A percentile compares a stretch with the other conserved stretches of the same genome.
These are phyloP conservation scores for Penicillium coprophilum DNA, from an alignment of 495 filamentous ascomycete species.

Conservation along the genomic window DNA sequence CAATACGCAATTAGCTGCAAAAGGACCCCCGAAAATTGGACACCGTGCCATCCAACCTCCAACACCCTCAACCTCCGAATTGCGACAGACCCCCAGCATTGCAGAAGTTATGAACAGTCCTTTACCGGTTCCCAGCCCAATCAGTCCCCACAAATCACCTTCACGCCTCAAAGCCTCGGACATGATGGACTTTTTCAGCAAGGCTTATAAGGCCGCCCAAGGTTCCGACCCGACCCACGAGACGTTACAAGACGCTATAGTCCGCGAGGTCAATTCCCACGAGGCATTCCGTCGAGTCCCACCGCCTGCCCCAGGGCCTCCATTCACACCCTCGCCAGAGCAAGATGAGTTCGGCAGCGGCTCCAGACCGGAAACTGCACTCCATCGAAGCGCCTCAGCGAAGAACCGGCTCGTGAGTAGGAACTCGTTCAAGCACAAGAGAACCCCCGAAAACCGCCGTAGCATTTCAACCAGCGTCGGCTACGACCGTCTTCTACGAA, in stretches of 20 bases:
- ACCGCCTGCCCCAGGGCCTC: slow-evolving; percentile 34
- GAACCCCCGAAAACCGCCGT: slow-evolving; percentile 32
- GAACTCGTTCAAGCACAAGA: slow-evolving; percentile 36
- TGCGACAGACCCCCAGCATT: slow-evolving; percentile 39
- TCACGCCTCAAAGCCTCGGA: slow-evolving; percentile 38
- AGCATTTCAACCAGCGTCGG: slow-evolving; percentile 38
- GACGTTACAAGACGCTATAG: slow-evolving; percentile 47
- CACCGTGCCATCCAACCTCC: slow-evolving; percentile 46
- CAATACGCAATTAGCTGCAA: slow-evolving; percentile 40
- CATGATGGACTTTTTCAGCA: slow-evolving; percentile 47
- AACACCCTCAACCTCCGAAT: slow-evolving; percentile 32
- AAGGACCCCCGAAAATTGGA: slow-evolving; percentile 34
- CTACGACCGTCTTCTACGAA: slow-evolving; percentile 24
- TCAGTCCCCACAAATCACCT: slow-evolving; percentile 21
- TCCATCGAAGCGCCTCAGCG: slow-evolving; percentile 28
- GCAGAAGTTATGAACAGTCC: slow-evolving; percentile 49
- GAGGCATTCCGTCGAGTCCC: slow-evolving; percentile 46
- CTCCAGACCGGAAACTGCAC: slow-evolving; percentile 7
- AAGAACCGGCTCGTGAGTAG: slow-evolving; percentile 25
- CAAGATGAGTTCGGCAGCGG: slow-evolving; percentile 24
- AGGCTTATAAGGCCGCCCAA: slow-evolving; percentile 37
- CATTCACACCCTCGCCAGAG: slow-evolving; percentile 38
- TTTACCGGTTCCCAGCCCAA: slow-evolving; percentile 29
- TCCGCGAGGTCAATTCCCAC: slow-evolving; percentile 51
- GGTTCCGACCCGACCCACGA: slow-evolving; percentile 43